phyloP scores from a whole-genome alignment of 176 grass and related monocot genomes.

The Zoysia japonica region DNA sequence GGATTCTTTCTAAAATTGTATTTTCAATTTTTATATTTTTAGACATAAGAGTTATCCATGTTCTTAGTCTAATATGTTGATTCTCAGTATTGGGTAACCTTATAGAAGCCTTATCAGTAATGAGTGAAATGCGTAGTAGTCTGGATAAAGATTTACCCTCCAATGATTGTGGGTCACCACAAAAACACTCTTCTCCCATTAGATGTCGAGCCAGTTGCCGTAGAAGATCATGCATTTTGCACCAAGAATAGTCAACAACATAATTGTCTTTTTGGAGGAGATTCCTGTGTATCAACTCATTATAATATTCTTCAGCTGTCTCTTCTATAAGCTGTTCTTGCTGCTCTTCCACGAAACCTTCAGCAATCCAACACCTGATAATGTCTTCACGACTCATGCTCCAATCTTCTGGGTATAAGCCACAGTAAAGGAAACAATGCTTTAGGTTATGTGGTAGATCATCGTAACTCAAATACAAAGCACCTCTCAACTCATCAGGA shows the following conservation, averaged over 20 bases:
- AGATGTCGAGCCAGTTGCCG: neutral
- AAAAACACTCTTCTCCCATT: neutral
- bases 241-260: neutral
- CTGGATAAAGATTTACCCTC: neutral
- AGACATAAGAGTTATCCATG: neutral
- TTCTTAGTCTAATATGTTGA: neutral
- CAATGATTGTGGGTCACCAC: neutral
- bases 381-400: neutral
- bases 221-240: neutral
- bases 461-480: neutral
- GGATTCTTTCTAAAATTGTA: neutral
- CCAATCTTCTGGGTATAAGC: neutral
- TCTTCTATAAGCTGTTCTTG: neutral
- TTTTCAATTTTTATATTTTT: neutral
- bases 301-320: neutral
- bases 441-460: neutral
- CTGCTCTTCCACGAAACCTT: constrained; percentile 32
- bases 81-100: neutral
- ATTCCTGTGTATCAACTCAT: neutral
- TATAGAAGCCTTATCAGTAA: neutral
- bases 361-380: constrained; percentile 34
- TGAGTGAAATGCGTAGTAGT: neutral
- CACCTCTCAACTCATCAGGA: neutral
- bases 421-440: neutral
- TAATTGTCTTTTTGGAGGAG: neutral